These are phyloP conservation scores for Wickerhamiella musiphila DNA, from an alignment of 805 yeast genomes.

Conservation along the genomic window DNA sequence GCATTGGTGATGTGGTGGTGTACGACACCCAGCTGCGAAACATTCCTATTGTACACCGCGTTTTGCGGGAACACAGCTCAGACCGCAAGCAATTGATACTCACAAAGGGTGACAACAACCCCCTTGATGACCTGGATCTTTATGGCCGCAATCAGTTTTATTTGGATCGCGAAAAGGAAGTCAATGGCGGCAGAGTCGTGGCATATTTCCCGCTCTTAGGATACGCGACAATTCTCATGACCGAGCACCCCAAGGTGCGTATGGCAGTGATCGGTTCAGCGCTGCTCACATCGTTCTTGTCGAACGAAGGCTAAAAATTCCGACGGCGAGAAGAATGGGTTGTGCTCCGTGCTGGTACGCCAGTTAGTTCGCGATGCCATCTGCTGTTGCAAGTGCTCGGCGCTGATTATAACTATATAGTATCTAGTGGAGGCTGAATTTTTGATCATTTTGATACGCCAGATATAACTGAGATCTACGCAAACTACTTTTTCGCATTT, in stretches of 20 bases:
- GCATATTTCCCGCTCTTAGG: conserved; percentile 84
- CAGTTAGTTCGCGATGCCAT: too few species aligned
- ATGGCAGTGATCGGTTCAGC: conserved; percentile 58
- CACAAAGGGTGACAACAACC: conserved; percentile 94
- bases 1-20: conserved; percentile 88
- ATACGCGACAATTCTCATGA: conserved; percentile 75
- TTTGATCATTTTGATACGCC: too few species aligned
- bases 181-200: conserved; percentile 71
- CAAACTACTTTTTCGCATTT: too few species aligned
- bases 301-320: conserved; percentile 31
- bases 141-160: conserved; percentile 65
- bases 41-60: conserved; percentile 96
- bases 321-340: too few species aligned
- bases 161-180: conserved; percentile 56
- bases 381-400: too few species aligned
- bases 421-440: too few species aligned
- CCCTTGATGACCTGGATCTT: conserved; percentile 73
- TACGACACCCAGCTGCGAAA: conserved; percentile 63
- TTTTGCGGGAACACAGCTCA: conserved; percentile 59
- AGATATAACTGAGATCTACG: too few species aligned
- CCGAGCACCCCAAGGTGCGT: conserved; percentile 75
- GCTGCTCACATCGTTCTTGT: conserved; percentile 50
- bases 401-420: too few species aligned
- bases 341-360: too few species aligned
- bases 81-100: conserved; percentile 45